phyloP scores from a whole-genome alignment of 441 rosid species.

The Theobroma grandiflorum region DNA sequence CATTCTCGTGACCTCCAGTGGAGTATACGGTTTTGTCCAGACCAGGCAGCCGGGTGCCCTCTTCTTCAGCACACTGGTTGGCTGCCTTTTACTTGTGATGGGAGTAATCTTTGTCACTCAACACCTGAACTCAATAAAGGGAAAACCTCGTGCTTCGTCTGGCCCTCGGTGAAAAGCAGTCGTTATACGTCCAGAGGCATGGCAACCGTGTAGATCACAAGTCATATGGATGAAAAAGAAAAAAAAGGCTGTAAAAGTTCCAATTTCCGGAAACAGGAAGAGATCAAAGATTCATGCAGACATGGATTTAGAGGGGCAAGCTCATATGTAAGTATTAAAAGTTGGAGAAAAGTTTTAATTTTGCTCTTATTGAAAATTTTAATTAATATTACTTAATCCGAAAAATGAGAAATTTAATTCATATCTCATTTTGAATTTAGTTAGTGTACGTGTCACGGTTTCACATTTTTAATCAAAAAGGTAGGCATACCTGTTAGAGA shows the following conservation, averaged over 20 bases:
- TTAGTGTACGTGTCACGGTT: too few relatives aligned
- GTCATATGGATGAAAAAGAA: too few relatives aligned
- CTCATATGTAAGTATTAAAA: too few relatives aligned
- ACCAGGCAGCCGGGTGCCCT: constrained; percentile 98
- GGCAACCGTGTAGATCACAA: too few relatives aligned
- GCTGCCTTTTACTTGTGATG: constrained; percentile 92
- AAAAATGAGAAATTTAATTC: too few relatives aligned
- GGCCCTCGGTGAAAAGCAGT: constrained; percentile 42
- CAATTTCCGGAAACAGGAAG: neutral
- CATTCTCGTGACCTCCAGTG: constrained; percentile 86
- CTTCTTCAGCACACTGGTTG: constrained; percentile 97
- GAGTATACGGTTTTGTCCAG: constrained; percentile 93
- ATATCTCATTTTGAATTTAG: too few relatives aligned
- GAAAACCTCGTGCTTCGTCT: constrained; percentile 78
- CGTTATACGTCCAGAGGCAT: neutral
- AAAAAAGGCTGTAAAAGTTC: neutral
- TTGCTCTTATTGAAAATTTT: too few relatives aligned
- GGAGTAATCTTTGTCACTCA: constrained; percentile 88
- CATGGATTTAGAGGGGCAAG: neutral
- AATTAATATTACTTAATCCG: too few relatives aligned
- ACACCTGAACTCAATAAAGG: constrained; percentile 82
- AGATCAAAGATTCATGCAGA: neutral
- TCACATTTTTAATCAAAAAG: too few relatives aligned
- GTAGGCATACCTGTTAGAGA: too few relatives aligned
- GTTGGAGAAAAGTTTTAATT: too few relatives aligned